These are phyloP conservation scores for Pythium graminicola DNA, from an alignment of 352 stramenopile species.

Conservation along the genomic window DNA sequence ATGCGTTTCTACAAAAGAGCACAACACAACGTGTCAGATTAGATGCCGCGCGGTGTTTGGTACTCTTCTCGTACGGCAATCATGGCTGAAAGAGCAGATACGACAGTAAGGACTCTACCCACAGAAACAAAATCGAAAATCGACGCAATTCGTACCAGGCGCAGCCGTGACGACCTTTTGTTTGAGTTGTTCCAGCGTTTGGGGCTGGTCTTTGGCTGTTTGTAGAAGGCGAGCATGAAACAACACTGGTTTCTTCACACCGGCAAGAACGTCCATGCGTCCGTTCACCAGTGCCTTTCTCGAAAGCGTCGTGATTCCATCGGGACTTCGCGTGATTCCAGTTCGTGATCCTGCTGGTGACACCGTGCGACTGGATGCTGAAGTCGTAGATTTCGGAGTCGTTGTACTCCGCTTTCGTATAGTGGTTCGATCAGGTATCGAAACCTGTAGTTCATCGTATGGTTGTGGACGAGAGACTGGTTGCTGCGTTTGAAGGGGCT, in stretches of 20 bases:
- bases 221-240: slow-evolving; percentile 57
- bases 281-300: slow-evolving; percentile 21
- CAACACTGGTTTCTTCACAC: slow-evolving; percentile 48
- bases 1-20: slow-evolving; percentile 52
- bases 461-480: slow-evolving; percentile 10
- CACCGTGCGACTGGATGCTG: slow-evolving; percentile 6
- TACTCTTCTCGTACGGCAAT: slow-evolving; percentile 12
- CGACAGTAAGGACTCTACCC: not conserved
- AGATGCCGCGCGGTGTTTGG: too few species aligned
- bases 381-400: not conserved
- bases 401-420: slow-evolving; percentile 11
- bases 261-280: slow-evolving; percentile 32
- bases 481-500: slow-evolving; percentile 5
- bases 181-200: slow-evolving; percentile 45
- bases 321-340: slow-evolving; percentile 24
- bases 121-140: not conserved
- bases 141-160: slow-evolving; percentile 29
- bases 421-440: slow-evolving; percentile 5
- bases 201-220: slow-evolving; percentile 31
- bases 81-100: not conserved
- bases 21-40: too few species aligned
- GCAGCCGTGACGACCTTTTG: slow-evolving; percentile 36
- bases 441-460: slow-evolving; percentile 7
- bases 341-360: slow-evolving; percentile 9
- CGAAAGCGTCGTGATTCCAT: slow-evolving; percentile 61